These are phyloP conservation scores for Phaeotremella fagi DNA, from an alignment of 768 basidiomycete species.

Conservation along the genomic window DNA sequence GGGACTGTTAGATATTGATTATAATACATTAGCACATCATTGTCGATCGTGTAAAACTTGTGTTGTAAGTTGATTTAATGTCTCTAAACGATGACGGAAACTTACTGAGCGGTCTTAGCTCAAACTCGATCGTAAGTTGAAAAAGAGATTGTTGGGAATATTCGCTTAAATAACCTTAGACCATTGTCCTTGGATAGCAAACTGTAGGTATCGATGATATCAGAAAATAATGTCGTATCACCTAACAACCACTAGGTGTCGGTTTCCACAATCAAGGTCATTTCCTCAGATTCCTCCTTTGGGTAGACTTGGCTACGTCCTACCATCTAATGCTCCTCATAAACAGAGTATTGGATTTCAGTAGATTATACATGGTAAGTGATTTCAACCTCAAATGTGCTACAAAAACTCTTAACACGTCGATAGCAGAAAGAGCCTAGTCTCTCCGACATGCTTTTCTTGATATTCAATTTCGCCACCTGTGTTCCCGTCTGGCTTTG, in stretches of 20 bases:
- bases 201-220: slow-evolving; percentile 26
- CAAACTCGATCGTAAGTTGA: slow-evolving; percentile 11
- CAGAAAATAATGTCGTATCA: slow-evolving; percentile 55
- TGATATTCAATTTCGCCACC: slow-evolving; percentile 79
- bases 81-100: neutral
- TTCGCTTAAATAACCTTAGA: slow-evolving; percentile 16
- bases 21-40: slow-evolving; percentile 63
- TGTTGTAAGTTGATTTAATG: slow-evolving; percentile 39
- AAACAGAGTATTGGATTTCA: slow-evolving; percentile 53
- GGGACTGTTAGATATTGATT: neutral
- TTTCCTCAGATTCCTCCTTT: slow-evolving; percentile 81
- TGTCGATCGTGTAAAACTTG: slow-evolving; percentile 81
- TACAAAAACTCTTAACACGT: neutral
- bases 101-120: neutral
- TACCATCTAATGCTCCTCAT: slow-evolving; percentile 85
- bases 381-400: neutral
- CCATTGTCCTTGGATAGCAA: slow-evolving; percentile 49
- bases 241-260: too few species aligned
- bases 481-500: slow-evolving; percentile 79
- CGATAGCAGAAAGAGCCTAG: slow-evolving; percentile 62
- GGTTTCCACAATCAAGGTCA: slow-evolving; percentile 82
- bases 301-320: slow-evolving; percentile 78
- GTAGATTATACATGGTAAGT: slow-evolving; percentile 15
- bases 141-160: neutral
- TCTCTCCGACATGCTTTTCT: slow-evolving; percentile 66